Percentiles rank a stretch among this genome's conserved stretches.
Conservation (phyloP, 1,284 basidiomycete genomes). For the Clitocybe nebularis region DNA sequence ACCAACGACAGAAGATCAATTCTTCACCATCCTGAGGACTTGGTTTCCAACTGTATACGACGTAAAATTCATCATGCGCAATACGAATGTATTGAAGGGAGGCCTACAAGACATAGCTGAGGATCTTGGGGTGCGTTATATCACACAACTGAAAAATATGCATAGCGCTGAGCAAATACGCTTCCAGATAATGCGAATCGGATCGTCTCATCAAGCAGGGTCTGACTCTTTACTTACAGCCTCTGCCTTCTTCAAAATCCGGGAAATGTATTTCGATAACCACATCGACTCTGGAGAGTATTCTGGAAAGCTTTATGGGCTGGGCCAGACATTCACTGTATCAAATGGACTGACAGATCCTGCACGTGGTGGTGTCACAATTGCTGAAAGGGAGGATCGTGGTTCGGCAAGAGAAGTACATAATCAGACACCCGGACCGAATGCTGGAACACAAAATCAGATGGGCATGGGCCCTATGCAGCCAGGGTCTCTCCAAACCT, state of each 20-base stretch:
- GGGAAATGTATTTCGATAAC: conserved; percentile 87
- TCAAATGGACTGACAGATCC: conserved; percentile 63
- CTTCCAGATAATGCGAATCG: conserved; percentile 79
- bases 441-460: conserved; percentile 33
- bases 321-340: conserved; percentile 69
- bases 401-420: conserved; percentile 48
- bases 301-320: conserved; percentile 73
- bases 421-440: conserved; percentile 51
- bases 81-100: conserved; percentile 85
- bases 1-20: conserved; percentile 86
- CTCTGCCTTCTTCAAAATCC: conserved; percentile 94
- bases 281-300: conserved; percentile 77
- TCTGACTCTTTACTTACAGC: conserved; percentile 94
- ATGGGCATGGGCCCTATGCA: conserved; percentile 47
- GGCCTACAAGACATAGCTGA: conserved; percentile 96
- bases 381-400: conserved; percentile 75
- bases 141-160: conserved; percentile 9
- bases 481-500: conserved; percentile 41
- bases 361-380: conserved; percentile 65
- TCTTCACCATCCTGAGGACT: conserved; percentile 83
- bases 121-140: conserved; percentile 67
- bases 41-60: conserved; percentile 99
- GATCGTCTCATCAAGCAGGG: conserved; percentile 93
- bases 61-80: conserved; percentile 95
- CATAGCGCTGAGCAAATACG: conserved; percentile 2